Percentiles rank a stretch among this genome's conserved stretches.
Conservation (phyloP, 1,284 basidiomycete genomes). For the Heterobasidion irregulare region DNA sequence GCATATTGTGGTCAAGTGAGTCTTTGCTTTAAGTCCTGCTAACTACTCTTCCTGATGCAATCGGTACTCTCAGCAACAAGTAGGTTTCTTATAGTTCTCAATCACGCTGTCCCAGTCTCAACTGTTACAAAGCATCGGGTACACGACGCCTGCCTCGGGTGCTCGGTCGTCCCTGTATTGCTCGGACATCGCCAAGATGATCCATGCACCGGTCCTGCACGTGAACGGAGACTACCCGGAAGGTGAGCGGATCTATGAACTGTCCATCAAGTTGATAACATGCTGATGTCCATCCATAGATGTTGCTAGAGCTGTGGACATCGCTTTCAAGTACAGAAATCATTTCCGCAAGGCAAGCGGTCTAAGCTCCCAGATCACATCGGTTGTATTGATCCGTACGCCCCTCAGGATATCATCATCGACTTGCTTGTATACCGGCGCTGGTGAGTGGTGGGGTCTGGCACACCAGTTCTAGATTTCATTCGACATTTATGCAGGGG, state of each 20-base stretch:
- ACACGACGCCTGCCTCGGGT: constrained; percentile 78
- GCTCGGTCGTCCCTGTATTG: constrained; percentile 83
- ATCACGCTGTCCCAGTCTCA: background rate
- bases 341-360: constrained; percentile 64
- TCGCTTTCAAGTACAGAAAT: constrained; percentile 78
- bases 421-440: constrained; percentile 84
- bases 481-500: constrained; percentile 32
- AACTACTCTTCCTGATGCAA: background rate
- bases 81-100: constrained; percentile 15
- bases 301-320: constrained; percentile 69
- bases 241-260: constrained; percentile 33
- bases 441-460: constrained; percentile 37
- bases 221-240: constrained; percentile 90
- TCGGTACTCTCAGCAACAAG: constrained; percentile 41
- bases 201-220: constrained; percentile 83
- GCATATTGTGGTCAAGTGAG: constrained; percentile 87
- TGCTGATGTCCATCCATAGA: constrained; percentile 30
- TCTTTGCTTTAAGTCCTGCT: constrained; percentile 11
- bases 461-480: background rate
- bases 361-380: background rate
- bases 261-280: background rate
- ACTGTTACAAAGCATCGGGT: constrained; percentile 60
- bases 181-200: constrained; percentile 86
- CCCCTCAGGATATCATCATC: constrained; percentile 66
- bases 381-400: background rate